Percentiles rank a stretch among this genome's conserved stretches.
phyloP scores from a whole-genome alignment of 345 rosid genomes.

The Populus simonii region DNA sequence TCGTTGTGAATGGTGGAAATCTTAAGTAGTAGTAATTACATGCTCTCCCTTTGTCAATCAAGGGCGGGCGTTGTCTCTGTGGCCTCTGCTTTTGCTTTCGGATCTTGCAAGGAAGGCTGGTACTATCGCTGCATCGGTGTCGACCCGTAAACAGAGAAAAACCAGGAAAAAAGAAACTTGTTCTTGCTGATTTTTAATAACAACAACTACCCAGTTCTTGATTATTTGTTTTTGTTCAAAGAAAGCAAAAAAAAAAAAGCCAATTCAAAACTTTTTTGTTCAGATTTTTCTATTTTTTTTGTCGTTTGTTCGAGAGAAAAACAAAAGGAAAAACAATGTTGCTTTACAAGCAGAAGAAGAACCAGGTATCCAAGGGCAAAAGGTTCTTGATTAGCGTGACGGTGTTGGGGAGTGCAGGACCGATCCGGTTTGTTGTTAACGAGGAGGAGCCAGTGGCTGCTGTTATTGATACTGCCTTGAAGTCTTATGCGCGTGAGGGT shows the following conservation, averaged over 20 bases:
- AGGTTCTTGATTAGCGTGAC: constrained; percentile 72
- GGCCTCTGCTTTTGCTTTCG: constrained; percentile 72
- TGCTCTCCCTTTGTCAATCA: constrained; percentile 77
- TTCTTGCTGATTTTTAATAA: neutral
- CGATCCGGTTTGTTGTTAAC: constrained; percentile 83
- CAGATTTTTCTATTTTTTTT: constrained; percentile 13
- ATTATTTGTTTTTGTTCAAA: neutral
- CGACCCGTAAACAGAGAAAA: constrained; percentile 61
- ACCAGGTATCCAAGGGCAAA: constrained; percentile 54
- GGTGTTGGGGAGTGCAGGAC: constrained; percentile 91
- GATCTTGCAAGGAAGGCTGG: constrained; percentile 99
- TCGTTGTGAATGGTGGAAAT: constrained; percentile 97
- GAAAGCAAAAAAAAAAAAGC: neutral
- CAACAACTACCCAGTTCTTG: neutral
- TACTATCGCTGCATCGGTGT: constrained; percentile 95
- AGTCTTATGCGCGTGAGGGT: constrained; percentile 93
- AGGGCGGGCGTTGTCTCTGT: constrained; percentile 76
- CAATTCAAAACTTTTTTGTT: constrained; percentile 1
- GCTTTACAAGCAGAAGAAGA: constrained; percentile 87
- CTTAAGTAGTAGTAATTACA: constrained; percentile 43
- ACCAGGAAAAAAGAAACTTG: neutral
- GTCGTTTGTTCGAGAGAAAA: neutral
- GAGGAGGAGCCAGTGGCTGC: constrained; percentile 73
- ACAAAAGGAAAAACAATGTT: constrained; percentile 39
- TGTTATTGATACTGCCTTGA: constrained; percentile 78